A percentile compares a stretch with the other conserved stretches of the same genome.
phyloP scores from a whole-genome alignment of 2,329 filamentous ascomycete genomes.

The Penicillium sp. region DNA sequence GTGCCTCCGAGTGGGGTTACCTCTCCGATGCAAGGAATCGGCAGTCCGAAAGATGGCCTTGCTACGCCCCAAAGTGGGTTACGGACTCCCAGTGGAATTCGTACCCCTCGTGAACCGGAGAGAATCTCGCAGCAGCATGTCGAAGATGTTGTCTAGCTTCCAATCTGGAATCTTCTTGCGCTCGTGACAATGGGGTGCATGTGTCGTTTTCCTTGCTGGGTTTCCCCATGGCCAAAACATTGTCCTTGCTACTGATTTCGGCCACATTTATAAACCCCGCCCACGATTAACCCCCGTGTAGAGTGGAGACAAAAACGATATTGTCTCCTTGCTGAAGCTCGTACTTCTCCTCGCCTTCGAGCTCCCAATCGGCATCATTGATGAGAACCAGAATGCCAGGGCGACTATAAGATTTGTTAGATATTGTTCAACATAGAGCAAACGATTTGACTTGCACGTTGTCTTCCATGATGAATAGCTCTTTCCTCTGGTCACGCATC shows the following conservation, averaged over 20 bases:
- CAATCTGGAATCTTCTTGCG: neutral
- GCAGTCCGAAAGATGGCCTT: conserved; percentile 37
- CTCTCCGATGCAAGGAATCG: conserved; percentile 42
- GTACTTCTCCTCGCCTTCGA: conserved; percentile 90
- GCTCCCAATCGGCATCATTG: conserved; percentile 97
- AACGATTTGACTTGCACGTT: conserved; percentile 65
- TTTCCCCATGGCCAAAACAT: too few species aligned
- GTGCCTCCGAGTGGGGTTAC: conserved; percentile 55
- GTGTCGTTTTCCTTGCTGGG: too few species aligned
- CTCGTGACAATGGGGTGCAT: neutral
- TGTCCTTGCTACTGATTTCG: too few species aligned
- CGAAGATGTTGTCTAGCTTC: conserved; percentile 39
- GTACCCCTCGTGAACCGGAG: conserved; percentile 41
- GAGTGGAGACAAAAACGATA: conserved; percentile 90
- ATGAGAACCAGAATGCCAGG: conserved; percentile 94
- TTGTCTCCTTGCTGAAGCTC: conserved; percentile 76
- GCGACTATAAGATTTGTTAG: conserved; percentile 53
- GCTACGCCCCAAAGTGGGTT: conserved; percentile 41
- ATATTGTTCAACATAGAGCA: neutral
- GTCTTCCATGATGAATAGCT: conserved; percentile 81
- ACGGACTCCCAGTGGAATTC: conserved; percentile 23
- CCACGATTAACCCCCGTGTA: conserved; percentile 73
- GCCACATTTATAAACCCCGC: neutral
- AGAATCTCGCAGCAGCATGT: conserved; percentile 43
- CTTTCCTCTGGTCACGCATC: conserved; percentile 79